A percentile compares a stretch with the other conserved stretches of the same genome.
Evolutionary conservation across 1,284 basidiomycete species (phyloP).

Genomic region (Moniliella sp.): DNA sequence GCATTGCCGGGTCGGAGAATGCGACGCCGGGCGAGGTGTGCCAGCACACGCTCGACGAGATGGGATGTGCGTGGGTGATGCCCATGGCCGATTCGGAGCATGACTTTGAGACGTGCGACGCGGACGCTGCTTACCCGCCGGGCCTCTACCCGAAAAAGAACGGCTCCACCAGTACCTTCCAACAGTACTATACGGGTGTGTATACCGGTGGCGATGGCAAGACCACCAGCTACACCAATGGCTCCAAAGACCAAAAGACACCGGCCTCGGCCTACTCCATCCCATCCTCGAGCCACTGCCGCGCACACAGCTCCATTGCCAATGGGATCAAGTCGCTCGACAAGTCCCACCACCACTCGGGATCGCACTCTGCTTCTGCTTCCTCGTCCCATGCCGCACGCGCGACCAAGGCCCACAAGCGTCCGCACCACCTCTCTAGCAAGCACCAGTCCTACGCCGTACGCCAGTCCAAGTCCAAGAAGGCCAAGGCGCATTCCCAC

Average conservation of each 20-base stretch:
- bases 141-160: conserved; percentile 19
- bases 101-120: conserved; percentile 33
- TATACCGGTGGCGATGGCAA: conserved; percentile 12
- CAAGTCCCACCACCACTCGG: conserved; percentile 2
- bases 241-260: conserved; percentile 14
- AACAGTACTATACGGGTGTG: conserved; percentile 14
- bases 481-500: no score
- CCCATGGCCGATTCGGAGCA: conserved; percentile 18
- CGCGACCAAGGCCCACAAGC: not conserved
- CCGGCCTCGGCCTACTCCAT: conserved; percentile 25
- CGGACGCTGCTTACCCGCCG: conserved; percentile 31
- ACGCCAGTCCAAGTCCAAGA: no score
- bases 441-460: no score
- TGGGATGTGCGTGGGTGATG: conserved; percentile 35
- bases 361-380: conserved; percentile 4
- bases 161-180: conserved; percentile 24
- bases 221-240: conserved; percentile 23
- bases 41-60: conserved; percentile 29
- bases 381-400: conserved; percentile 3
- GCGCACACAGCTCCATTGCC: conserved; percentile 9
- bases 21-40: conserved; percentile 20
- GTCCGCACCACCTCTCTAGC: no score
- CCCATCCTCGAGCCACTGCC: conserved; percentile 22
- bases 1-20: conserved; percentile 22
- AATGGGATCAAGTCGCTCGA: conserved; percentile 15